Percentiles rank a stretch among this genome's conserved stretches.
These are phyloP conservation scores for Calonectria multiphialidica DNA, from an alignment of 2,329 filamentous ascomycete genomes.

Conservation along the genomic window DNA sequence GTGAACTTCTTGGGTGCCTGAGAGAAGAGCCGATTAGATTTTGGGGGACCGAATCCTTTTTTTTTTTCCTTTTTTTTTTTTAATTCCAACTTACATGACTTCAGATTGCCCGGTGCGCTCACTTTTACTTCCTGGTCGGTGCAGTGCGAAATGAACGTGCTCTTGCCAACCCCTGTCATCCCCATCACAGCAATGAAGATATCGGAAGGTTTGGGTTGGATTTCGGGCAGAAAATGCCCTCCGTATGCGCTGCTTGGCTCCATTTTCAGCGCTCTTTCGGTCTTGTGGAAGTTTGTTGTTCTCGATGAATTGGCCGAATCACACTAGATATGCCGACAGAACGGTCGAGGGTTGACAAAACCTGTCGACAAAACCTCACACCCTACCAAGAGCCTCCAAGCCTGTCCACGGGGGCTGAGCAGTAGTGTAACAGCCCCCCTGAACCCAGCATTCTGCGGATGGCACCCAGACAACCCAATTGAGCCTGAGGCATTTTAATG, in stretches of 20 bases:
- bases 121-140: slow-evolving; percentile 34
- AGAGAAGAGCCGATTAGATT: neutral
- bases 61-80: too few species aligned
- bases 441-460: neutral
- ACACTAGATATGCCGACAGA: neutral
- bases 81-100: slow-evolving; percentile 5
- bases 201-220: neutral
- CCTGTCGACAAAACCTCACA: neutral
- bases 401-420: neutral
- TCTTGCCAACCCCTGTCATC: slow-evolving; percentile 47
- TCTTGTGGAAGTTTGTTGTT: neutral
- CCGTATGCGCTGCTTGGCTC: neutral
- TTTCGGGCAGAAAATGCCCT: neutral
- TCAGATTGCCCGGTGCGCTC: slow-evolving; percentile 35
- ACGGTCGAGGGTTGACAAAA: neutral
- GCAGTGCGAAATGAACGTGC: slow-evolving; percentile 44
- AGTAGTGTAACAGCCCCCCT: too few species aligned
- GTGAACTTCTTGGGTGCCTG: neutral
- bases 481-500: neutral
- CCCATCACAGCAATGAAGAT: slow-evolving; percentile 24
- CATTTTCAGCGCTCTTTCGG: neutral
- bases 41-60: too few species aligned
- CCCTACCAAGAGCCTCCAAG: neutral
- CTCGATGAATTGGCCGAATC: neutral
- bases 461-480: neutral